These are phyloP conservation scores for Aspergillus affinis DNA, from an alignment of 495 filamentous ascomycete genomes.

Conservation along the genomic window DNA sequence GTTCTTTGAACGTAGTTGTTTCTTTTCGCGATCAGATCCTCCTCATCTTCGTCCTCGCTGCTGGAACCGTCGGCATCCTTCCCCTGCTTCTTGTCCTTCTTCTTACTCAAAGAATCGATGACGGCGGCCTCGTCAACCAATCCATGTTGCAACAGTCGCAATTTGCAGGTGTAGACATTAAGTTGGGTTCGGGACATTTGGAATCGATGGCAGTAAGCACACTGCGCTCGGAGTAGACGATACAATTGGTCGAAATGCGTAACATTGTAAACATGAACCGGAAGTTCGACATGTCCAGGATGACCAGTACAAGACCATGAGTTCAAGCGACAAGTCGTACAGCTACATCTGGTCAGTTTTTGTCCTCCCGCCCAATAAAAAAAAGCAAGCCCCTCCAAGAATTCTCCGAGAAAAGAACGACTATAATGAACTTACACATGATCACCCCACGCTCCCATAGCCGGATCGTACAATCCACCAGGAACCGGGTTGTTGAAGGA, in stretches of 20 bases:
- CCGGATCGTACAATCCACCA: slow-evolving; percentile 88
- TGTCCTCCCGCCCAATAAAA: slow-evolving; percentile 10
- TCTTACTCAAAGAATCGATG: slow-evolving; percentile 56
- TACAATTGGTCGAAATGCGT: slow-evolving; percentile 90
- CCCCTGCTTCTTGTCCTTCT: slow-evolving; percentile 28
- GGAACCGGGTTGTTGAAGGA: slow-evolving; percentile 79
- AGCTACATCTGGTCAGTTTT: slow-evolving; percentile 54
- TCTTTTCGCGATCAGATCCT: slow-evolving; percentile 64
- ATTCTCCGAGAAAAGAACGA: slow-evolving; percentile 7
- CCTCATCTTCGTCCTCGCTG: slow-evolving; percentile 56
- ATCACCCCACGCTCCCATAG: slow-evolving; percentile 87
- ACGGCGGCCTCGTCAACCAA: slow-evolving; percentile 70
- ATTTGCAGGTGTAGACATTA: slow-evolving; percentile 77
- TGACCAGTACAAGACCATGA: slow-evolving; percentile 85
- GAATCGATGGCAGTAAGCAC: slow-evolving; percentile 83
- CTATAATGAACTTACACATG: slow-evolving; percentile 58
- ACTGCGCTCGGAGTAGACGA: slow-evolving; percentile 79
- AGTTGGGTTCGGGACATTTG: slow-evolving; percentile 70
- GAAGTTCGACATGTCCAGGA: slow-evolving; percentile 91
- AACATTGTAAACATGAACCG: slow-evolving; percentile 88
- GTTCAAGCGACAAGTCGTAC: slow-evolving; percentile 82
- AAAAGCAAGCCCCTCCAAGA: slow-evolving; percentile 2
- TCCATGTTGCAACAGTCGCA: slow-evolving; percentile 82
- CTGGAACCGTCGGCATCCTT: slow-evolving; percentile 50
- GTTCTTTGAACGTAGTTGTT: slow-evolving; percentile 67